phyloP scores from a whole-genome alignment of 2,329 filamentous ascomycete genomes.

The Ceratocystis cacaofunesta region DNA sequence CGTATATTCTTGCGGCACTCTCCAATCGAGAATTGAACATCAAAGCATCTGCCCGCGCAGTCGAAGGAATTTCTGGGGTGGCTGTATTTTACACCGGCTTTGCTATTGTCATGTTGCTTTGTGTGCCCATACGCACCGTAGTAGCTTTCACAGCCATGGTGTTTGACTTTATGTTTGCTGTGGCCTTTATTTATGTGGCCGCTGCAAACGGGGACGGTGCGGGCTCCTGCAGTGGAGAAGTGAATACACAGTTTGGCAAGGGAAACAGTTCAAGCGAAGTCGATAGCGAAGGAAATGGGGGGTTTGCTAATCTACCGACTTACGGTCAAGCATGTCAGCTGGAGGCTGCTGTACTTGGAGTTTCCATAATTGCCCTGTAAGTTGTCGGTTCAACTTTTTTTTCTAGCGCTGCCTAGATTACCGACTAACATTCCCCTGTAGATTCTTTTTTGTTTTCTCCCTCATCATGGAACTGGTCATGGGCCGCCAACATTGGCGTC shows the following conservation, averaged over 20 bases:
- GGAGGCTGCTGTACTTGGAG: slow-evolving; percentile 62
- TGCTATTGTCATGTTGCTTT: slow-evolving; percentile 63
- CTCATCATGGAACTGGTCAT: slow-evolving; percentile 54
- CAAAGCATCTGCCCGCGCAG: slow-evolving; percentile 51
- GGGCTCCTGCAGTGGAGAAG: slow-evolving; percentile 41
- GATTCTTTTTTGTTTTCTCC: slow-evolving; percentile 61
- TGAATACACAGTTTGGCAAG: slow-evolving; percentile 55
- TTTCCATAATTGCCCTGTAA: slow-evolving; percentile 64
- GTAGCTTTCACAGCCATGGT: slow-evolving; percentile 60
- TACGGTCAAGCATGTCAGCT: slow-evolving; percentile 50
- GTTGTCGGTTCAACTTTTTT: slow-evolving; percentile 17
- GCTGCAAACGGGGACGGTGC: slow-evolving; percentile 56
- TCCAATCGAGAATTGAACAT: slow-evolving; percentile 49
- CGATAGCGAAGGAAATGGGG: slow-evolving; percentile 22
- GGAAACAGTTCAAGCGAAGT: slow-evolving; percentile 25
- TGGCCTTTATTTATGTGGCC: slow-evolving; percentile 68
- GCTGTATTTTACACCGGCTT: slow-evolving; percentile 60
- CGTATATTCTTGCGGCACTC: slow-evolving; percentile 69
- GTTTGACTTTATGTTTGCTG: slow-evolving; percentile 63
- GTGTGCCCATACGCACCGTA: slow-evolving; percentile 57
- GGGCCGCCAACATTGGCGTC: slow-evolving; percentile 55
- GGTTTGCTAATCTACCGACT: slow-evolving; percentile 34
- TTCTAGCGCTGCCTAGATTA: neutral
- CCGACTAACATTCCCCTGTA: slow-evolving; percentile 22
- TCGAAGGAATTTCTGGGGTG: slow-evolving; percentile 62